phyloP scores from a whole-genome alignment of 108 stramenopile genomes.

The Stephanodiscus minutulus region DNA sequence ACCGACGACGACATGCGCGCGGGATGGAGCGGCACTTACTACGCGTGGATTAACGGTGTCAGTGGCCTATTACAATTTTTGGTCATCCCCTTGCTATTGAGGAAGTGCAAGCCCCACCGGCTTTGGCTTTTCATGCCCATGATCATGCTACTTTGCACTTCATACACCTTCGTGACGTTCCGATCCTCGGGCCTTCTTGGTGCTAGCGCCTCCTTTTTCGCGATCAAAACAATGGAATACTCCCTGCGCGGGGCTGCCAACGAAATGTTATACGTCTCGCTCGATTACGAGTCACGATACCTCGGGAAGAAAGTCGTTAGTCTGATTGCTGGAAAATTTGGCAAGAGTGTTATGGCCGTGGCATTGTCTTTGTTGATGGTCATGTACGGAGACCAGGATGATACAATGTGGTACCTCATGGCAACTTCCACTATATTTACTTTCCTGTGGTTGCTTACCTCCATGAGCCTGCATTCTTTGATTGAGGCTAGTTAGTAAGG shows the following conservation, averaged over 20 bases:
- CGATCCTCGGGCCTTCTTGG: conserved; percentile 34
- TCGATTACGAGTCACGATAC: conserved; percentile 67
- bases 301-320: conserved; percentile 63
- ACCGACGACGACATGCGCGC: conserved; percentile 55
- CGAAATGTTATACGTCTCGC: conserved; percentile 61
- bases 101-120: conserved; percentile 30
- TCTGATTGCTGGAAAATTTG: conserved; percentile 61
- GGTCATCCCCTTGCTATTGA: conserved; percentile 49
- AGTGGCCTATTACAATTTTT: conserved; percentile 65
- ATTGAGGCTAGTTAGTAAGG: conserved; percentile 27
- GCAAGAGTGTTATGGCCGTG: conserved; percentile 59
- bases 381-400: conserved; percentile 27
- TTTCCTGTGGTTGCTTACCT: conserved; percentile 34
- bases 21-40: conserved; percentile 60
- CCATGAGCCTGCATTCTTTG: conserved; percentile 38
- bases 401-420: conserved; percentile 46
- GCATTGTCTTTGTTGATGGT: conserved; percentile 43
- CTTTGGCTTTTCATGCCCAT: conserved; percentile 61
- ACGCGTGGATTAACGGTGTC: conserved; percentile 57
- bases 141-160: conserved; percentile 48
- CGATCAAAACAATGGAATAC: conserved; percentile 66
- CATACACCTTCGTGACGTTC: conserved; percentile 34
- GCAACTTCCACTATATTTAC: conserved; percentile 33
- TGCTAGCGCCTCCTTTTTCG: conserved; percentile 49
- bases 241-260: conserved; percentile 53